Percentiles rank a stretch among this genome's conserved stretches.
These are phyloP conservation scores for Phtheirospermum japonicum DNA, from an alignment of 257 asterid genomes.

Conservation along the genomic window DNA sequence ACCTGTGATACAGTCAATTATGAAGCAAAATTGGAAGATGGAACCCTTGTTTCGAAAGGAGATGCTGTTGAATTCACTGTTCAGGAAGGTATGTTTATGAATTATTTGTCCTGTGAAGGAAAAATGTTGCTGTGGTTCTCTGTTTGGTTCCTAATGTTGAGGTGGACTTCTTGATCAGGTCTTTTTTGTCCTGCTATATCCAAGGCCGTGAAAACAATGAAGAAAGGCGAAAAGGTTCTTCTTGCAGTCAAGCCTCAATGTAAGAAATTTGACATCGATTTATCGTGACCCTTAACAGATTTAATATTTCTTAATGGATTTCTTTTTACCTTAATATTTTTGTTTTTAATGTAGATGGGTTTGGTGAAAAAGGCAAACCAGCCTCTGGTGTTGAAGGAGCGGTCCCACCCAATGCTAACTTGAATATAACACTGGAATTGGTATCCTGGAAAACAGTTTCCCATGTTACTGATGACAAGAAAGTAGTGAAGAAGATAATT, in stretches of 20 bases:
- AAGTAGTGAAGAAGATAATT: slow-evolving; percentile 57
- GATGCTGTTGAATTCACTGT: slow-evolving; percentile 52
- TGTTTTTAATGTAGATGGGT: slow-evolving; percentile 46
- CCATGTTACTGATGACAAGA: slow-evolving; percentile 63
- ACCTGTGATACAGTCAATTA: slow-evolving; percentile 43
- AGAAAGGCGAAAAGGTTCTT: slow-evolving; percentile 70
- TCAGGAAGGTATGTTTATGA: slow-evolving; percentile 35
- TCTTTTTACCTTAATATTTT: neutral
- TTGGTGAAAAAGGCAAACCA: slow-evolving; percentile 63
- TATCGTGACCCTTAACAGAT: neutral
- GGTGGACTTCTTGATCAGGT: slow-evolving; percentile 33
- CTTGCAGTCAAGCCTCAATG: slow-evolving; percentile 69
- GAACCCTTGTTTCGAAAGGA: slow-evolving; percentile 45
- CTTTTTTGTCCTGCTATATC: slow-evolving; percentile 68
- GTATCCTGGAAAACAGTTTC: slow-evolving; percentile 66
- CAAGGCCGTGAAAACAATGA: slow-evolving; percentile 74
- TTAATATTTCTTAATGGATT: neutral
- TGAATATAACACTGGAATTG: slow-evolving; percentile 47
- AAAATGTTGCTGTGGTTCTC: neutral
- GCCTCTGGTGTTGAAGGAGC: slow-evolving; percentile 50
- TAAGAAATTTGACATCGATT: slow-evolving; percentile 27
- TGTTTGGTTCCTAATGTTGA: neutral
- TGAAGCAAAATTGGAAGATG: slow-evolving; percentile 55
- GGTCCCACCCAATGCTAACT: slow-evolving; percentile 55
- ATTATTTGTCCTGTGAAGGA: neutral